phyloP scores from a whole-genome alignment of 1,284 basidiomycete species.

The Microbotryum scabiosae region DNA sequence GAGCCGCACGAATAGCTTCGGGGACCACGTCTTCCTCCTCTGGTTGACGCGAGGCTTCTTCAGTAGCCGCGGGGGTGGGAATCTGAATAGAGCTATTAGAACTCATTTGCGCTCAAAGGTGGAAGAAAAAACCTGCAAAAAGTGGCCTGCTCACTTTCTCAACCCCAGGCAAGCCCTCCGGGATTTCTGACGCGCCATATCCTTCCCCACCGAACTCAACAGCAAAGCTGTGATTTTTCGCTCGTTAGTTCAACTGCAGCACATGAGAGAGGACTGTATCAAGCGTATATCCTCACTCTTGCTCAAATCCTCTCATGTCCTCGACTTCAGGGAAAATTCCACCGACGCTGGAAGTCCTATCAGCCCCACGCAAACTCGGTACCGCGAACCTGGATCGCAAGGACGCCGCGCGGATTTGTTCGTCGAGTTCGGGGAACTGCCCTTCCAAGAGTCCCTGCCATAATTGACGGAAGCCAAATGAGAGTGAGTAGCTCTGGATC shows the following conservation, averaged over 20 bases:
- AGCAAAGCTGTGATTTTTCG: neutral
- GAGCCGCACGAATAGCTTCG: neutral
- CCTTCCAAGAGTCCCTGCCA: conserved; percentile 23
- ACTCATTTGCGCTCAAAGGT: neutral
- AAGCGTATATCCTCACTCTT: neutral
- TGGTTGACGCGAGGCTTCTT: neutral
- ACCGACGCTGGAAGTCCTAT: neutral
- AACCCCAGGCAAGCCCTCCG: neutral
- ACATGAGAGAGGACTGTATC: conserved; percentile 5
- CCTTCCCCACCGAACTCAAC: conserved; percentile 4
- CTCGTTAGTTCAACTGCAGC: neutral
- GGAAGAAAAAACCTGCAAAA: no score
- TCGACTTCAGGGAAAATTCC: neutral
- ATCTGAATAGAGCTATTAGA: no score
- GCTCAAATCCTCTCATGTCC: neutral
- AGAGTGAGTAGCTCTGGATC: neutral
- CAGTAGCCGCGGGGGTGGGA: neutral
- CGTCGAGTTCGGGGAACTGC: conserved; percentile 19
- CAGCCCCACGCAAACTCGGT: neutral
- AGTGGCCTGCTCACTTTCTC: no score
- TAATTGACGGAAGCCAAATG: neutral
- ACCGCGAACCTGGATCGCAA: no score
- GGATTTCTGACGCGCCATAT: no score
- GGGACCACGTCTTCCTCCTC: neutral
- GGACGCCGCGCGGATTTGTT: conserved; percentile 8